Evolutionary conservation across 2,329 filamentous ascomycete species (phyloP).

Genomic region (Calonectria pseudoturangicola): DNA sequence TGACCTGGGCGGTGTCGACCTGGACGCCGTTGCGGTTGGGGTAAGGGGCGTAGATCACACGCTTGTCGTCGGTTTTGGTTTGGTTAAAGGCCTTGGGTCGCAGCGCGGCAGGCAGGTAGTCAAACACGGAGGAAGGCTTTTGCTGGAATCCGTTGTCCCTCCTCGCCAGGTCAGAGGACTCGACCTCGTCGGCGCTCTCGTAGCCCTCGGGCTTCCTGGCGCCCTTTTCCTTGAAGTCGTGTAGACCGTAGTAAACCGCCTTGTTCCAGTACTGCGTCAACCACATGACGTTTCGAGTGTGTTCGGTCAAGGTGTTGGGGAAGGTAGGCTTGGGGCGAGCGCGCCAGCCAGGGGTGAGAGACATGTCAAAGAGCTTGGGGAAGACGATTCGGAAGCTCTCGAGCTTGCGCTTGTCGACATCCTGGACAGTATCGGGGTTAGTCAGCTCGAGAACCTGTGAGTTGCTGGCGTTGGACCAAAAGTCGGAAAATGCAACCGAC

Average conservation of each 20-base stretch:
- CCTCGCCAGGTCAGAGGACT: slow-evolving; percentile 41
- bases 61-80: slow-evolving; percentile 42
- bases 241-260: slow-evolving; percentile 62
- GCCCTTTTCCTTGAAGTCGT: slow-evolving; percentile 66
- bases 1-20: slow-evolving; percentile 62
- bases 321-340: slow-evolving; percentile 64
- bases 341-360: slow-evolving; percentile 72
- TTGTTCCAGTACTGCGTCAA: slow-evolving; percentile 72
- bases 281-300: slow-evolving; percentile 72
- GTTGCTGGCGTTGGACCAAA: slow-evolving; percentile 58
- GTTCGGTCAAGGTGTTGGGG: slow-evolving; percentile 69
- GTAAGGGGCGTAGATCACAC: slow-evolving; percentile 57
- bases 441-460: slow-evolving; percentile 54
- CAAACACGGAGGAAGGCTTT: slow-evolving; percentile 40
- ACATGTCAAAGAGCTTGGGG: slow-evolving; percentile 71
- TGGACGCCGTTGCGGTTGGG: slow-evolving; percentile 65
- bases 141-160: slow-evolving; percentile 37
- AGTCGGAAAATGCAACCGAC: slow-evolving; percentile 68
- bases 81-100: slow-evolving; percentile 35
- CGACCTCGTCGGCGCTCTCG: slow-evolving; percentile 47
- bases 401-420: slow-evolving; percentile 55
- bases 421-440: slow-evolving; percentile 46
- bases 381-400: slow-evolving; percentile 71
- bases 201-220: slow-evolving; percentile 63
- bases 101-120: slow-evolving; percentile 44